Conservation (phyloP, 352 stramenopile species). For the Vaucheria bursata region DNA sequence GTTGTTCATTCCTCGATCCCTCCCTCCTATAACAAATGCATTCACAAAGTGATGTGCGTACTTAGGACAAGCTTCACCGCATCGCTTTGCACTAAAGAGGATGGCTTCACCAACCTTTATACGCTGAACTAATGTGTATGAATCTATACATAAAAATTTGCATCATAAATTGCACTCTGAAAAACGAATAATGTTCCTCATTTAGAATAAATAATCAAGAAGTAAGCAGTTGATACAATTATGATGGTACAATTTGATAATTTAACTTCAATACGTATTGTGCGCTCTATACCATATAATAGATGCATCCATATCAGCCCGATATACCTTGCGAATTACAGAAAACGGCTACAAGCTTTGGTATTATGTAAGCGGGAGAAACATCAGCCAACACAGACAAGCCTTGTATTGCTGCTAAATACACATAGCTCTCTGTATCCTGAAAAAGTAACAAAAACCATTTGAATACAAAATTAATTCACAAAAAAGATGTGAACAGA, state of each 20-base stretch:
- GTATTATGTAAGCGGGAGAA: constrained; percentile 25
- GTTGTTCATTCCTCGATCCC: constrained; percentile 12
- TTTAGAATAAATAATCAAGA: no score
- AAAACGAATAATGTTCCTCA: no score
- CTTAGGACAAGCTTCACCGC: constrained; percentile 34
- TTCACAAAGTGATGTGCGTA: constrained; percentile 35
- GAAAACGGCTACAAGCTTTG: constrained; percentile 30
- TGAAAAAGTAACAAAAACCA: background rate
- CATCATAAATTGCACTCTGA: no score
- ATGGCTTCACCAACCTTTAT: constrained; percentile 40
- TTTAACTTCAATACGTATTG: no score
- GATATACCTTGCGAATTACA: background rate
- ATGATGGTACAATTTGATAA: no score
- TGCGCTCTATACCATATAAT: no score
- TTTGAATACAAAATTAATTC: no score
- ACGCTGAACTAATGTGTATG: constrained; percentile 29
- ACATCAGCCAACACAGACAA: constrained; percentile 29
- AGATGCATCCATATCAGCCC: background rate
- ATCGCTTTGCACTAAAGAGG: constrained; percentile 23
- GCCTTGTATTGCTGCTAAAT: constrained; percentile 39
- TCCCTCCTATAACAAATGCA: constrained; percentile 30
- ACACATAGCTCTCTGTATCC: constrained; percentile 42
- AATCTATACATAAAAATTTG: no score
- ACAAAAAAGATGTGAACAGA: no score
- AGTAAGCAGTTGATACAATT: no score